Evolutionary conservation across 139 green algal genomes (phyloP).

Genomic region (Cymbomonas tetramitiformis): DNA sequence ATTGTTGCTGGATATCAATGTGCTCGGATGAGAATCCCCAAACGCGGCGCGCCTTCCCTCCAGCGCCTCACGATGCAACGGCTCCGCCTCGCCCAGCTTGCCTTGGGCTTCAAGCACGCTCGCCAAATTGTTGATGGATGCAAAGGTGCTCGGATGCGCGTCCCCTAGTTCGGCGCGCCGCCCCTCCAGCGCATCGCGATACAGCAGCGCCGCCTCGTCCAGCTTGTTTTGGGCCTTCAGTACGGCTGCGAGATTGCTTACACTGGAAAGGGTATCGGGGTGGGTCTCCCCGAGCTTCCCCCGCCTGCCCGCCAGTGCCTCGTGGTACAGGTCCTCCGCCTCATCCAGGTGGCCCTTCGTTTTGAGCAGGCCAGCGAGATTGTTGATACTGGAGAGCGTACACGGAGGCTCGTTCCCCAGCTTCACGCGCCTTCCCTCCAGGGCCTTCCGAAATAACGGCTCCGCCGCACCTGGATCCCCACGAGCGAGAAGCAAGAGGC

Average conservation of each 20-base stretch:
- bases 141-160: neutral
- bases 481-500: neutral
- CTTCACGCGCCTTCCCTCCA: neutral
- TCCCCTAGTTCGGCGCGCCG: neutral
- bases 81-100: neutral
- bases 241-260: slow-evolving; percentile 14
- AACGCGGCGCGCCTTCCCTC: neutral
- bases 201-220: slow-evolving; percentile 5
- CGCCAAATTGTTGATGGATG: slow-evolving; percentile 17
- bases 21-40: neutral
- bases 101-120: neutral
- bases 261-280: slow-evolving; percentile 1
- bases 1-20: slow-evolving; percentile 10
- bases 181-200: neutral
- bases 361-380: neutral
- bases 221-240: neutral
- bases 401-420: neutral
- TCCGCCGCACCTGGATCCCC: too few relatives aligned
- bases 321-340: slow-evolving; percentile 4
- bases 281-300: neutral
- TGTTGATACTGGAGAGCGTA: neutral
- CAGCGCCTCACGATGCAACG: slow-evolving; percentile 1
- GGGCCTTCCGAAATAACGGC: slow-evolving; percentile 1
- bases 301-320: neutral
- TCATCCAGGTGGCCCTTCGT: neutral